A percentile compares a stretch with the other conserved stretches of the same genome.
Conservation (phyloP, 2,329 filamentous ascomycete species). For the Ophiostoma himal-ulmi region DNA sequence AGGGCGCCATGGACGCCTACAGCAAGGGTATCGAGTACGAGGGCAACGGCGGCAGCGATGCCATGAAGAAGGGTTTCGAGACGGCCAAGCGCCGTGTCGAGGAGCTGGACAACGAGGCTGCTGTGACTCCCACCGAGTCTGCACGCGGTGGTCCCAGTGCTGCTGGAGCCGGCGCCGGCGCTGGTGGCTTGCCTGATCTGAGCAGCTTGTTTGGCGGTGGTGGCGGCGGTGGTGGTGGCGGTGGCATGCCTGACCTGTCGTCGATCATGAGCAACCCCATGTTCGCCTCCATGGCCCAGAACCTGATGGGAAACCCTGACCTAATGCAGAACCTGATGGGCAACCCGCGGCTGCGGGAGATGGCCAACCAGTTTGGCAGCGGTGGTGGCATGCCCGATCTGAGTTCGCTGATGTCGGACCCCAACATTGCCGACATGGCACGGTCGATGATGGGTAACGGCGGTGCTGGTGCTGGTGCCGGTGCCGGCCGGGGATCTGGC, state of each 20-base stretch:
- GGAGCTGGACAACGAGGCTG: conserved; percentile 58
- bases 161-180: conserved; percentile 39
- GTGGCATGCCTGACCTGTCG: conserved; percentile 81
- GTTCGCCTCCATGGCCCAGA: conserved; percentile 96
- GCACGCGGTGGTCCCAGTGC: background rate
- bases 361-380: conserved; percentile 72
- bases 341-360: conserved; percentile 81
- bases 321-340: conserved; percentile 88
- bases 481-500: conserved; percentile 16
- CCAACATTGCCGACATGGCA: conserved; percentile 75
- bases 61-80: conserved; percentile 96
- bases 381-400: conserved; percentile 74
- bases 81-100: conserved; percentile 84
- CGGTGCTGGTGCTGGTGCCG: conserved; percentile 19
- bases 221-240: conserved; percentile 56
- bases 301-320: conserved; percentile 93
- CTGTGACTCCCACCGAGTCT: conserved; percentile 27
- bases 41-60: conserved; percentile 87
- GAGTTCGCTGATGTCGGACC: conserved; percentile 80
- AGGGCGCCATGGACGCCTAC: conserved; percentile 93
- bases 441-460: conserved; percentile 31
- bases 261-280: conserved; percentile 96
- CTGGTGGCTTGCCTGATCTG: conserved; percentile 65
- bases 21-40: conserved; percentile 87
- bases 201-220: conserved; percentile 60